Evolutionary conservation across 176 grass and related monocot genomes (phyloP), one percentile per base, ranked within the genome.

Genomic region (Carex parvula): DNA sequence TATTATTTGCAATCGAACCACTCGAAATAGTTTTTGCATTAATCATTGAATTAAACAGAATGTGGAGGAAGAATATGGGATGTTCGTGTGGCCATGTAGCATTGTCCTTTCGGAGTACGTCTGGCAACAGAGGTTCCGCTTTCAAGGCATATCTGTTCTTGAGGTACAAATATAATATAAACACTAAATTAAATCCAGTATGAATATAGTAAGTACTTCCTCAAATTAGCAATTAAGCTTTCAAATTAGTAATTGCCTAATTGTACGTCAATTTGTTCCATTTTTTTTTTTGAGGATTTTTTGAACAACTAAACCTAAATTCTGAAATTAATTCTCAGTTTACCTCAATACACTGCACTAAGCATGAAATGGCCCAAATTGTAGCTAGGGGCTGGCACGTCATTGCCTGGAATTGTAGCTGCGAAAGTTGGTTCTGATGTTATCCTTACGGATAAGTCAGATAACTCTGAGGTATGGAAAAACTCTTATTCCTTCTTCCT

Each of bases 31-130:
- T 39, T 73, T 71, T 56, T 26, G 33, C 0, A 53, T 58, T 60
- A 42, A 1, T 5, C 18, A 52, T 29, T 18, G 10, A 29, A 81
- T 82, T 82, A 17, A 83, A 74, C 87, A 97, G 90, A 92, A 91
- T 41, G 89, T 92, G 16, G 59, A 90, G 70, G 94, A 97, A 37
- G 94, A 97, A 29, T 97, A 97, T 16, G 92, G 89, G 33, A 92
- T 97, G 94, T 97, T 97, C 79, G 94, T 97, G 60, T 97, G 92
- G 94, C 90, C 87, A 30, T 92, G 92, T 83, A 91, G 92, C 55
- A 73, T 88, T 83, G 90, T 97, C 70, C 92, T 97, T 18, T 86
- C 90, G 0, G 94, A 97, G 75, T 94, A 92, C 37, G 85, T 97
- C 26, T 94, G 94, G 92, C 95, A 93, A 60, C 92, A 97, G 57